A percentile compares a stretch with the other conserved stretches of the same genome.
Evolutionary conservation across 2,329 filamentous ascomycete genomes (phyloP).

Genomic region (Neonectria sp.): DNA sequence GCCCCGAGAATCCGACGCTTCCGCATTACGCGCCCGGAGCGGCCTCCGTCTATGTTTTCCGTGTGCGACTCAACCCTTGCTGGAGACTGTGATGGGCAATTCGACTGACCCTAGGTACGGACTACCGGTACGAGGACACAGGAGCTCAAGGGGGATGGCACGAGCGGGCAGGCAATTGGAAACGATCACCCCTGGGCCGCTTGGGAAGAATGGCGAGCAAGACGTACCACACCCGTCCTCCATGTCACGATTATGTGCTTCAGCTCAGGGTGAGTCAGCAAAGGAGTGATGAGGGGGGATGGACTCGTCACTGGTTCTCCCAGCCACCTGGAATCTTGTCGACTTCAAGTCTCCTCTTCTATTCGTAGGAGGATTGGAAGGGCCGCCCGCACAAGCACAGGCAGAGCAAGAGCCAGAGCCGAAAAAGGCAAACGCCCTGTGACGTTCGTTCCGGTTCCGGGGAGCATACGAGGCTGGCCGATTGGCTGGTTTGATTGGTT

Average conservation of each 20-base stretch:
- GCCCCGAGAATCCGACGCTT: neutral
- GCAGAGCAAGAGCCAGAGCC: slow-evolving; percentile 10
- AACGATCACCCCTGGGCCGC: neutral
- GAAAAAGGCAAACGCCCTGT: slow-evolving; percentile 6
- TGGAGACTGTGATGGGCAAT: neutral
- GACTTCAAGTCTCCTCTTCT: too few species aligned
- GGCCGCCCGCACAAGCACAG: neutral
- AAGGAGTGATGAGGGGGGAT: slow-evolving; percentile 2
- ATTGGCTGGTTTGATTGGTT: slow-evolving; percentile 26
- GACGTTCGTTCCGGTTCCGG: slow-evolving; percentile 14
- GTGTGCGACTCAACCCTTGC: neutral
- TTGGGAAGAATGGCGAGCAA: slow-evolving; percentile 1
- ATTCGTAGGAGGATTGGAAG: too few species aligned
- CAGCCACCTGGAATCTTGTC: slow-evolving; percentile 11
- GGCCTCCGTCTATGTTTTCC: neutral
- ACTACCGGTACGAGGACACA: neutral
- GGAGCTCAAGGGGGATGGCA: neutral
- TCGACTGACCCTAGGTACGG: neutral
- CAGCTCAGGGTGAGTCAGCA: slow-evolving; percentile 1
- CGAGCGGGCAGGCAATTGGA: slow-evolving; percentile 7
- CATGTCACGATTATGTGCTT: slow-evolving; percentile 5
- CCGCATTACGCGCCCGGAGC: neutral
- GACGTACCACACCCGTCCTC: neutral
- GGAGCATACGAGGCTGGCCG: slow-evolving; percentile 8
- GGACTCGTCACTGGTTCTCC: slow-evolving; percentile 12